These are phyloP conservation scores for Annulohypoxylon truncatum DNA, from an alignment of 2,329 filamentous ascomycete genomes.

Conservation along the genomic window DNA sequence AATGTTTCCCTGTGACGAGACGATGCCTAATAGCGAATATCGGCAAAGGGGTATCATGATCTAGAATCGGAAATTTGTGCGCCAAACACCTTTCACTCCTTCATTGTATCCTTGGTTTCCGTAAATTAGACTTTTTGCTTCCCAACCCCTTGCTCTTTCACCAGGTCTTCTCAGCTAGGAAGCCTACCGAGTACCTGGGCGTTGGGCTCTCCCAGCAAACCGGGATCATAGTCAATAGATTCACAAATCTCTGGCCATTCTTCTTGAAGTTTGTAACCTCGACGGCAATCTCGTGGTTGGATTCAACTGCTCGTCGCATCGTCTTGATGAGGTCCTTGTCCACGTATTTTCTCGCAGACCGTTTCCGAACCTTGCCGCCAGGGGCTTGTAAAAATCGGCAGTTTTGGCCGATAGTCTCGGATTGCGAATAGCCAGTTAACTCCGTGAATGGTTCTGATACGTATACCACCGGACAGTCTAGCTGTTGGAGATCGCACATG, in stretches of 20 bases:
- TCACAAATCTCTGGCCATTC: constrained; percentile 82
- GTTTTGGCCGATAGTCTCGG: constrained; percentile 82
- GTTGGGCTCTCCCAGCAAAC: constrained; percentile 74
- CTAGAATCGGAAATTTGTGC: constrained; percentile 5
- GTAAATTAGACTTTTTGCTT: neutral
- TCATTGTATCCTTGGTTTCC: neutral
- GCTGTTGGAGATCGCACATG: constrained; percentile 79
- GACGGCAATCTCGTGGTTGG: constrained; percentile 60
- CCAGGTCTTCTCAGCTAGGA: constrained; percentile 70
- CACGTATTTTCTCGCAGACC: constrained; percentile 71
- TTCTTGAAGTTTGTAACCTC: constrained; percentile 83
- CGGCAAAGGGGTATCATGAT: constrained; percentile 30
- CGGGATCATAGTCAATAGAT: constrained; percentile 86
- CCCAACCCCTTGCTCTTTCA: constrained; percentile 6
- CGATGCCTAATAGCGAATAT: constrained; percentile 37
- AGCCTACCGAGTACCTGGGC: constrained; percentile 81
- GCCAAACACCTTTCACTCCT: constrained; percentile 16
- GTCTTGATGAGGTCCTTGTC: constrained; percentile 72
- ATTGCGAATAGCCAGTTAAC: constrained; percentile 80
- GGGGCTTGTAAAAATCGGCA: constrained; percentile 87
- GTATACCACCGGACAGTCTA: constrained; percentile 85
- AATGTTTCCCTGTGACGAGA: constrained; percentile 27
- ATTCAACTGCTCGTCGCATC: constrained; percentile 60
- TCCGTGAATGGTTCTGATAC: constrained; percentile 83
- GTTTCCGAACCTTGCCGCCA: constrained; percentile 70